Evolutionary conservation across 352 stramenopile species (phyloP).

Genomic region (Pythium phragmitis): DNA sequence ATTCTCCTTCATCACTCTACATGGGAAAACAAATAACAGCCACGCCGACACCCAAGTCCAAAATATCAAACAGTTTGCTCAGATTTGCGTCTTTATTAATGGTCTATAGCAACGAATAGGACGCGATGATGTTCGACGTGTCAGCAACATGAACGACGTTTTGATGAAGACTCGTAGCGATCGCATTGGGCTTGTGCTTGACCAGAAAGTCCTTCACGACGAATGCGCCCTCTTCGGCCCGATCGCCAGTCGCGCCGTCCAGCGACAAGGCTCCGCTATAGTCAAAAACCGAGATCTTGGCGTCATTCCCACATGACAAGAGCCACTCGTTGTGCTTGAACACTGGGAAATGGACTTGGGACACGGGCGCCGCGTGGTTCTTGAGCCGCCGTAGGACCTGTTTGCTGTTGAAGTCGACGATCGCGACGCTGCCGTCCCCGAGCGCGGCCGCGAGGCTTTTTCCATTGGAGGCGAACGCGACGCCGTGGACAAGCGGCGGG

Average conservation of each 20-base stretch:
- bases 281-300: constrained; percentile 66
- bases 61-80: not conserved
- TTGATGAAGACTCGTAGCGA: constrained; percentile 50
- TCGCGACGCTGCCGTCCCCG: constrained; percentile 57
- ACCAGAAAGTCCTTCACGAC: constrained; percentile 52
- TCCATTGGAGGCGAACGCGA: constrained; percentile 63
- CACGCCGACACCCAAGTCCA: not conserved
- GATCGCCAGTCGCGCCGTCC: constrained; percentile 14
- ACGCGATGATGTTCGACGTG: constrained; percentile 45
- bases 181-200: constrained; percentile 49
- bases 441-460: constrained; percentile 66
- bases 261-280: constrained; percentile 39
- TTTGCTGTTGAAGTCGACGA: constrained; percentile 62
- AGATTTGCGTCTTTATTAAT: not conserved
- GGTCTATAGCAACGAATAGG: constrained; percentile 42
- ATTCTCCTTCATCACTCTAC: constrained; percentile 10
- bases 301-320: constrained; percentile 65
- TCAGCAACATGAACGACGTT: constrained; percentile 55
- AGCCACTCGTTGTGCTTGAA: constrained; percentile 53
- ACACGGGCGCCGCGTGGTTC: constrained; percentile 53
- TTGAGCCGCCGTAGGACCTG: constrained; percentile 52
- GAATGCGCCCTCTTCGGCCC: constrained; percentile 29
- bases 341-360: constrained; percentile 61
- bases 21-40: constrained; percentile 10
- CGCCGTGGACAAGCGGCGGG: constrained; percentile 64